Evolutionary conservation across 208 protist species (phyloP).

Genomic region (Naegleria lovaniensis): DNA sequence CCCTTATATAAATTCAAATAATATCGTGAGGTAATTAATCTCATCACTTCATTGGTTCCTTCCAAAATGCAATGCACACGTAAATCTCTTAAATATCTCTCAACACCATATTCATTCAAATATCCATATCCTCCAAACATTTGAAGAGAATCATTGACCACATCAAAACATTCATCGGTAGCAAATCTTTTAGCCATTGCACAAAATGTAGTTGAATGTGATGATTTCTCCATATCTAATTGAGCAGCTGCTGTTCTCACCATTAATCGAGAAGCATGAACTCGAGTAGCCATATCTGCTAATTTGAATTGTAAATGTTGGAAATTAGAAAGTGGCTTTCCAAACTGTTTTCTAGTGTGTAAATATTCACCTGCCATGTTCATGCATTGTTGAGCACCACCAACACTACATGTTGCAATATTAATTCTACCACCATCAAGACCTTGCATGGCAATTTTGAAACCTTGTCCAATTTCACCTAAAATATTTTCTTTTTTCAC

Average conservation of each 20-base stretch:
- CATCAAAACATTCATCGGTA: conserved; percentile 55
- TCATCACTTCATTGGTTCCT: conserved; percentile 61
- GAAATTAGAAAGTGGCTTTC: conserved; percentile 40
- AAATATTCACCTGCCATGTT: conserved; percentile 48
- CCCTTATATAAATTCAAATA: conserved; percentile 22
- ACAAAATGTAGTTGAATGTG: conserved; percentile 20
- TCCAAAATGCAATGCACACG: conserved; percentile 69
- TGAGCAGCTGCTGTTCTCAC: conserved; percentile 42
- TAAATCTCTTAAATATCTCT: conserved; percentile 60
- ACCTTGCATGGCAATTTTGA: conserved; percentile 66
- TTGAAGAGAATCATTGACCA: conserved; percentile 53
- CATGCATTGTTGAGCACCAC: conserved; percentile 52
- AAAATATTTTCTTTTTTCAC: conserved; percentile 55
- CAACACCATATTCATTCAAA: conserved; percentile 57
- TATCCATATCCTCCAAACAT: conserved; percentile 70
- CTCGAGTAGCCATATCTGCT: conserved; percentile 57
- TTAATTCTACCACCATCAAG: conserved; percentile 70
- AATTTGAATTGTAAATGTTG: conserved; percentile 58
- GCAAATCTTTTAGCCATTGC: conserved; percentile 66
- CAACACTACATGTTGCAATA: conserved; percentile 61
- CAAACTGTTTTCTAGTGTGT: conserved; percentile 57
- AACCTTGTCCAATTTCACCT: conserved; percentile 60
- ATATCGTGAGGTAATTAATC: conserved; percentile 46
- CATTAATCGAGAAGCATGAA: conserved; percentile 51
- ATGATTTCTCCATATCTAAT: conserved; percentile 40